Evolutionary conservation across 2,329 filamentous ascomycete genomes (phyloP).

Genomic region (Fusarium sp.): DNA sequence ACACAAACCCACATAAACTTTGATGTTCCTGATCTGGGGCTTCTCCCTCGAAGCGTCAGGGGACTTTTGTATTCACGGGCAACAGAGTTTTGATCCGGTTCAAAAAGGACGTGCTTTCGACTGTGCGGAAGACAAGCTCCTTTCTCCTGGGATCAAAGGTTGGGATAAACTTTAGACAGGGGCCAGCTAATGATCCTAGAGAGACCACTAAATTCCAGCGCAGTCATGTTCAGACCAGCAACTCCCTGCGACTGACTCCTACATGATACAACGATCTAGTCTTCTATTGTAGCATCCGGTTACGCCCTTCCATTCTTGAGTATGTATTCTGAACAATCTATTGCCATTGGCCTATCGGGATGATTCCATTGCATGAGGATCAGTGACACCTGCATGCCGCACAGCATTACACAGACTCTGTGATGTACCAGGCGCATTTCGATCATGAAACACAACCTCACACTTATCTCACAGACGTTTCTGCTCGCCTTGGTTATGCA

Average conservation of each 20-base stretch:
- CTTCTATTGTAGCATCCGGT: not conserved
- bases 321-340: not conserved
- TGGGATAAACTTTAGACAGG: conserved; percentile 6
- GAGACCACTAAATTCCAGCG: not conserved
- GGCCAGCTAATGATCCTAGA: not conserved
- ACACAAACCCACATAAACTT: conserved; percentile 15
- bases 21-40: not conserved
- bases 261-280: not conserved
- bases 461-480: not conserved
- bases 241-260: conserved; percentile 9
- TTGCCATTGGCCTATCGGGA: conserved; percentile 13
- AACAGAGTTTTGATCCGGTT: conserved; percentile 13
- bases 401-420: conserved; percentile 5
- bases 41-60: not conserved
- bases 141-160: not conserved
- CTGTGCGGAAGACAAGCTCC: conserved; percentile 1
- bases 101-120: conserved; percentile 6
- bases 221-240: conserved; percentile 12
- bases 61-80: not conserved
- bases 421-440: conserved; percentile 11
- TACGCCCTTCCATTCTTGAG: not conserved
- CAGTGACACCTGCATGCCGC: not conserved
- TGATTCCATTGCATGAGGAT: conserved; percentile 9
- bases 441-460: conserved; percentile 12
- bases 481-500: not conserved